Evolutionary conservation across 1,284 basidiomycete species (phyloP).

Genomic region (Ustilago xerochloae): DNA sequence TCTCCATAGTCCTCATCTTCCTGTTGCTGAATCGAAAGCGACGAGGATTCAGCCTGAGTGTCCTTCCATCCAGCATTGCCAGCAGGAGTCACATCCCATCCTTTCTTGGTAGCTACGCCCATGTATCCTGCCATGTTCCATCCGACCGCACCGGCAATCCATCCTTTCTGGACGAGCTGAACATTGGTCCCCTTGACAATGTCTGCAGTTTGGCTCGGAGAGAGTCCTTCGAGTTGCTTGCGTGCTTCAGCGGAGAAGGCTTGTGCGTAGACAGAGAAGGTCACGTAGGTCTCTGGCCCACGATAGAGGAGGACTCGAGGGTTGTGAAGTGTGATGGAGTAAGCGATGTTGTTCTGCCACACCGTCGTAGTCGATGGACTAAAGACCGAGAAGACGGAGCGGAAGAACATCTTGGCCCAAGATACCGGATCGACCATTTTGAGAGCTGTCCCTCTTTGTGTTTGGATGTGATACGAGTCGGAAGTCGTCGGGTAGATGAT

Average conservation of each 20-base stretch:
- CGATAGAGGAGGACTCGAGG: conserved; percentile 54
- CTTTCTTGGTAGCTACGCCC: conserved; percentile 45
- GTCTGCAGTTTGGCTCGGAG: conserved; percentile 10
- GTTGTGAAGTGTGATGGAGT: conserved; percentile 53
- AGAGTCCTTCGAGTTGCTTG: conserved; percentile 29
- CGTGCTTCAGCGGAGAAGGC: conserved; percentile 42
- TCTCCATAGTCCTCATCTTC: conserved; percentile 49
- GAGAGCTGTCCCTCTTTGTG: no score
- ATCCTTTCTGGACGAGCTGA: conserved; percentile 53
- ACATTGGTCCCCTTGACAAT: conserved; percentile 38
- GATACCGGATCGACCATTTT: conserved; percentile 42
- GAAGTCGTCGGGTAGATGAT: background rate
- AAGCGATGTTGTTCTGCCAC: conserved; percentile 46
- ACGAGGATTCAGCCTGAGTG: conserved; percentile 19
- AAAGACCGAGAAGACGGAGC: conserved; percentile 42
- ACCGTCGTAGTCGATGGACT: conserved; percentile 40
- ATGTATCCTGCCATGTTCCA: conserved; percentile 52
- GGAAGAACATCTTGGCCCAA: conserved; percentile 48
- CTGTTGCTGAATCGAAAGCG: conserved; percentile 20
- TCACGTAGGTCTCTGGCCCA: conserved; percentile 53
- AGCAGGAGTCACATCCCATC: conserved; percentile 49
- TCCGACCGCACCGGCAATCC: conserved; percentile 55
- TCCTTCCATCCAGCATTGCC: conserved; percentile 40
- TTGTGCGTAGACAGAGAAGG: conserved; percentile 48
- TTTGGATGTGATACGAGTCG: background rate